Evolutionary conservation across 2,329 filamentous ascomycete genomes (phyloP).

Genomic region (Pseudocercospora eumusae): DNA sequence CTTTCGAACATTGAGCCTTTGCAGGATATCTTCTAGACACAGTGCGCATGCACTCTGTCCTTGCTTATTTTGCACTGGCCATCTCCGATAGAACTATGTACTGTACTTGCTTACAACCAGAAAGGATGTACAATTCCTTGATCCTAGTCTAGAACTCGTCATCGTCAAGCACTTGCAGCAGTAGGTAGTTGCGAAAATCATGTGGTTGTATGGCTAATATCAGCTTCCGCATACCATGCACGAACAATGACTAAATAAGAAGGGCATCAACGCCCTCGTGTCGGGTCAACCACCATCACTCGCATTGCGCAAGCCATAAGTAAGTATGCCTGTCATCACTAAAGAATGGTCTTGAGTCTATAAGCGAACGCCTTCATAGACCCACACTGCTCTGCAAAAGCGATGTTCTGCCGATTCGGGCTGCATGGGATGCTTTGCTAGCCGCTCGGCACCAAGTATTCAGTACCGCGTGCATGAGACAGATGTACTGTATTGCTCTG

Average conservation of each 20-base stretch:
- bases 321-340: background rate
- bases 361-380: slow-evolving; percentile 7
- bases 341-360: slow-evolving; percentile 17
- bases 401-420: slow-evolving; percentile 13
- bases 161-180: too few relatives aligned
- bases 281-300: background rate
- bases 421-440: slow-evolving; percentile 1
- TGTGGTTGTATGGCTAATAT: background rate
- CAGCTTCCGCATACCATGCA: background rate
- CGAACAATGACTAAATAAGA: background rate
- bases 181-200: too few relatives aligned
- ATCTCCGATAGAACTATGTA: too few relatives aligned
- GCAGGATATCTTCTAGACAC: too few relatives aligned
- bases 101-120: background rate
- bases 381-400: slow-evolving; percentile 9
- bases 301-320: background rate
- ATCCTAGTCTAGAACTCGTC: background rate
- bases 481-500: background rate
- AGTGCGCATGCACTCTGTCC: too few relatives aligned
- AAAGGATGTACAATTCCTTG: background rate
- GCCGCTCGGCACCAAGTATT: background rate
- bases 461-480: background rate
- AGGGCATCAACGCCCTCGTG: background rate
- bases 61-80: background rate
- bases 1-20: background rate